These are phyloP conservation scores for Modicella reniformis DNA, from an alignment of 371 early-diverging fungal genomes.

Conservation along the genomic window DNA sequence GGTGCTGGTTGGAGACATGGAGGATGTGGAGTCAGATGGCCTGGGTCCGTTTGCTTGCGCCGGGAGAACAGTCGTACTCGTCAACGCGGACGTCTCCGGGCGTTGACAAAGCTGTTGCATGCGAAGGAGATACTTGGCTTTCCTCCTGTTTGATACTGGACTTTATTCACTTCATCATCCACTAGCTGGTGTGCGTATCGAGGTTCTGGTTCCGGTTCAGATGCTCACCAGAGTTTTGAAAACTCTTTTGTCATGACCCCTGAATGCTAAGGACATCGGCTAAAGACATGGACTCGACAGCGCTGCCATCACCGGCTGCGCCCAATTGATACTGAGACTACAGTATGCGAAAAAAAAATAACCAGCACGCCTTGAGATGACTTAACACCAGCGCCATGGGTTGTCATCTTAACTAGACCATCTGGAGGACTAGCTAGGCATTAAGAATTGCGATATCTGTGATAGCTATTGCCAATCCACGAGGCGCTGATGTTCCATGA, in stretches of 20 bases:
- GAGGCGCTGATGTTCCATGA: too few species aligned
- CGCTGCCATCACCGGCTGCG: neutral
- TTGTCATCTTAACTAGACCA: too few species aligned
- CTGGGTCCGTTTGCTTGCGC: neutral
- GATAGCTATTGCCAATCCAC: too few species aligned
- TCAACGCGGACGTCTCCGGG: constrained; percentile 38
- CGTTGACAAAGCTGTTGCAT: constrained; percentile 70
- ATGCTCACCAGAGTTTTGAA: constrained; percentile 71
- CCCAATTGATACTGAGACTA: too few species aligned
- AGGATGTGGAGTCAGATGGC: neutral
- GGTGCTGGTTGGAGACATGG: neutral
- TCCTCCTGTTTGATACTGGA: constrained; percentile 89
- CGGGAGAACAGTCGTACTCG: constrained; percentile 33
- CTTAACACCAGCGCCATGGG: too few species aligned
- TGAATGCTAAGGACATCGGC: constrained; percentile 54
- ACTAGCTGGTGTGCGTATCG: constrained; percentile 90
- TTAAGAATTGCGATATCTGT: too few species aligned
- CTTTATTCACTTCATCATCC: constrained; percentile 68
- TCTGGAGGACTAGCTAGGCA: too few species aligned
- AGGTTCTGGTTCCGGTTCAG: constrained; percentile 75
- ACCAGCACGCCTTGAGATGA: too few species aligned
- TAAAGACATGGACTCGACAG: constrained; percentile 39
- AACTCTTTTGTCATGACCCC: constrained; percentile 79
- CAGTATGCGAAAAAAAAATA: too few species aligned
- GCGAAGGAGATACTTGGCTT: constrained; percentile 71